Conservation (phyloP, 345 rosid species). For the Viola odorata region DNA sequence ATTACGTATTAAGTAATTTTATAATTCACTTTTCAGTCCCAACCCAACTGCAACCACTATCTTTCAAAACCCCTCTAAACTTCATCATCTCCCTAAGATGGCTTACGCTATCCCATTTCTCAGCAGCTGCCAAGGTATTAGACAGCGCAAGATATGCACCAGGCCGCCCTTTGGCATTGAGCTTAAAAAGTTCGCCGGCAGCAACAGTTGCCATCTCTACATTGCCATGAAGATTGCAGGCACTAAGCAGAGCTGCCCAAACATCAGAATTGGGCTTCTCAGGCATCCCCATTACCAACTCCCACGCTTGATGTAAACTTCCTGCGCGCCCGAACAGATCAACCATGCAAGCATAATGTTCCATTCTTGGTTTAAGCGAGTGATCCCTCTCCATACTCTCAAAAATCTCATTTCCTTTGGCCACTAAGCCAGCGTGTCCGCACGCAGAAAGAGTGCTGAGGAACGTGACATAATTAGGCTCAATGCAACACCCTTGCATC, state of each 20-base stretch:
- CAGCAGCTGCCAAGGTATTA: conserved; percentile 75
- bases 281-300: conserved; percentile 53
- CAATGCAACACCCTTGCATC: conserved; percentile 43
- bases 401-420: conserved; percentile 62
- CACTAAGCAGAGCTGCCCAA: conserved; percentile 86
- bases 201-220: conserved; percentile 61
- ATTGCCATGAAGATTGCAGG: conserved; percentile 61
- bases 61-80: conserved; percentile 54
- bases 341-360: conserved; percentile 91
- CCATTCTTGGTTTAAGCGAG: conserved; percentile 65
- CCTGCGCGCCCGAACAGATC: conserved; percentile 89
- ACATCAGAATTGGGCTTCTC: conserved; percentile 74
- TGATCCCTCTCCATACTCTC: conserved; percentile 72
- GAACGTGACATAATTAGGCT: conserved; percentile 76
- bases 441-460: conserved; percentile 86
- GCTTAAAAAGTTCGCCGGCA: conserved; percentile 66
- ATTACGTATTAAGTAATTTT: background rate
- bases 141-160: conserved; percentile 87
- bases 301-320: conserved; percentile 53
- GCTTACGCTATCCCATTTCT: conserved; percentile 68
- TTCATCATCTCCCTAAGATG: conserved; percentile 71
- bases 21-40: conserved; percentile 28
- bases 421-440: conserved; percentile 73
- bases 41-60: conserved; percentile 69
- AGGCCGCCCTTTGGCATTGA: conserved; percentile 59